A percentile compares a stretch with the other conserved stretches of the same genome.
Evolutionary conservation across 176 grass and related monocot genomes (phyloP).

Genomic region (Rhynchospora tenuis): DNA sequence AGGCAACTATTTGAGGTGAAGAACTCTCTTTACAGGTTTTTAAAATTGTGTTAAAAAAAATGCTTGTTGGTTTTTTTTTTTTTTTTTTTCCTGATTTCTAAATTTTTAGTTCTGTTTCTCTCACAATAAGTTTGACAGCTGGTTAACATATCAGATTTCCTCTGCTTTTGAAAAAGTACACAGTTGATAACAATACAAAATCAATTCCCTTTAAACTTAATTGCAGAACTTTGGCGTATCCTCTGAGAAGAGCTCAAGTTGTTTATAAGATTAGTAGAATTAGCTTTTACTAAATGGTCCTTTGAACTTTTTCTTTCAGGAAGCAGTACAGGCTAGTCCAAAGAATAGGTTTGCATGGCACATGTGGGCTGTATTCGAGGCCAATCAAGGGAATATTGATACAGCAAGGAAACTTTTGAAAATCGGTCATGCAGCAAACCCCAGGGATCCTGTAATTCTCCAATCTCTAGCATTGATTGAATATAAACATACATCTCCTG

Average conservation of each 20-base stretch:
- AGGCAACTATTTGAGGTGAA: constrained; percentile 97
- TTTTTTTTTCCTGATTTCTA: neutral
- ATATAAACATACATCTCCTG: constrained; percentile 67
- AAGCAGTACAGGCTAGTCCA: constrained; percentile 84
- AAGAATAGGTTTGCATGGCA: constrained; percentile 99
- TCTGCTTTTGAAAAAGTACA: neutral
- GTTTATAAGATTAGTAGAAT: neutral
- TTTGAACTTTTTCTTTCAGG: constrained; percentile 41
- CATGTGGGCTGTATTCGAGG: constrained; percentile 93
- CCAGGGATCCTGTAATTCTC: constrained; percentile 83
- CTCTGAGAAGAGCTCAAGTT: neutral
- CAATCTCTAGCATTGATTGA: constrained; percentile 92
- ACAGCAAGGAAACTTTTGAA: constrained; percentile 91
- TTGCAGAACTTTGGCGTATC: neutral
- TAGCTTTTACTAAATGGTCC: neutral
- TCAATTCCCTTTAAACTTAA: neutral
- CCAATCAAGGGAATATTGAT: constrained; percentile 56
- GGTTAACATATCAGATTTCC: neutral
- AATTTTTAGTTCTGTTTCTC: neutral
- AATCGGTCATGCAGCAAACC: constrained; percentile 91
- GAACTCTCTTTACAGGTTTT: constrained; percentile 30
- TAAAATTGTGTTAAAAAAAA: constrained; percentile 13
- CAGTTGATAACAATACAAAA: neutral
- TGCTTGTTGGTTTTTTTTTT: constrained; percentile 8
- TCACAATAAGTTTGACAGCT: neutral